Evolutionary conservation across 495 filamentous ascomycete genomes (phyloP).

Genomic region (Rhypophila decipiens): DNA sequence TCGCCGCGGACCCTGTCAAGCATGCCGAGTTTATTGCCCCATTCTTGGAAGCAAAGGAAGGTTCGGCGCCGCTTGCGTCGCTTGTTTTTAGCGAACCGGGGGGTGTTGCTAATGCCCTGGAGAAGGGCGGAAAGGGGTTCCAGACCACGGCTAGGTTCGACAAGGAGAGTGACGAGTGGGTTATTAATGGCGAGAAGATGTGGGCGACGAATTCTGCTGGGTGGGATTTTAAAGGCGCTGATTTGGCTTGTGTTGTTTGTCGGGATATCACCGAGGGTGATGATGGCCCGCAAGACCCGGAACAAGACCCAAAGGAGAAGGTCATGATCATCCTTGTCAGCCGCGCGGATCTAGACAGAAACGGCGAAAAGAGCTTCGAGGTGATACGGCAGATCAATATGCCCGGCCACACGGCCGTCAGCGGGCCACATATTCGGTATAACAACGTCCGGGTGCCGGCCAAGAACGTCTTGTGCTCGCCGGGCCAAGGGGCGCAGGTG

Average conservation of each 20-base stretch:
- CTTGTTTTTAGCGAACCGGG: constrained; percentile 46
- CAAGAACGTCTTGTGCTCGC: constrained; percentile 37
- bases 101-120: constrained; percentile 47
- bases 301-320: constrained; percentile 25
- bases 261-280: constrained; percentile 34
- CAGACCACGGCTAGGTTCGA: constrained; percentile 41
- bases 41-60: constrained; percentile 38
- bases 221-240: constrained; percentile 47
- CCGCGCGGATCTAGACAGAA: constrained; percentile 35
- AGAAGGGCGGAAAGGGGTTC: constrained; percentile 42
- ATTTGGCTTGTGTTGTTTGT: constrained; percentile 49
- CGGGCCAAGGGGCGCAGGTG: constrained; percentile 35
- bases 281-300: constrained; percentile 6
- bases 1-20: constrained; percentile 30
- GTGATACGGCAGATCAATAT: constrained; percentile 37
- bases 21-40: constrained; percentile 41
- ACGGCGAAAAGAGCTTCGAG: constrained; percentile 29
- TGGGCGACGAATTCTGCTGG: constrained; percentile 52
- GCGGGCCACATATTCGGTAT: constrained; percentile 41
- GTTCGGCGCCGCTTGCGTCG: constrained; percentile 40
- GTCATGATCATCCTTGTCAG: constrained; percentile 47
- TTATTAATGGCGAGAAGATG: constrained; percentile 52
- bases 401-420: constrained; percentile 40
- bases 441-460: constrained; percentile 41
- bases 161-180: constrained; percentile 47